Conservation (phyloP, 2,329 filamentous ascomycete species). For the Pseudogymnoascus sp. region DNA sequence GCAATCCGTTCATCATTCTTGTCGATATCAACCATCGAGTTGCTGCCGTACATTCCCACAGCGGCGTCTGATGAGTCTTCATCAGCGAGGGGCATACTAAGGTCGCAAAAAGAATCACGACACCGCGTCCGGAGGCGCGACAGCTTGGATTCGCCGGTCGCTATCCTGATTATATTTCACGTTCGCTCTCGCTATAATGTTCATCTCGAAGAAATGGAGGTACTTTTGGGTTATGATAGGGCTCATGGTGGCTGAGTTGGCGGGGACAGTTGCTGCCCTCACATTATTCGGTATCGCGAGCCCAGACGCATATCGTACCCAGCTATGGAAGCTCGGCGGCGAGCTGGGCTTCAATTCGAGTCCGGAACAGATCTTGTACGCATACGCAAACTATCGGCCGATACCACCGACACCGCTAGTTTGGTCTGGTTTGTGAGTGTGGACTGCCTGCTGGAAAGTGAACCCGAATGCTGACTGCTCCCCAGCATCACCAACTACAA, state of each 20-base stretch:
- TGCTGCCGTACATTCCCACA: conserved; percentile 3
- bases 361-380: conserved; percentile 62
- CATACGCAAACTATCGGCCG: conserved; percentile 63
- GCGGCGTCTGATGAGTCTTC: conserved; percentile 9
- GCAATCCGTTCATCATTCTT: background rate
- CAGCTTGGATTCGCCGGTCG: background rate
- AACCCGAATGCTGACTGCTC: conserved; percentile 17
- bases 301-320: conserved; percentile 65
- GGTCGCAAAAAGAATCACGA: conserved; percentile 7
- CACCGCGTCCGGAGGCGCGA: background rate
- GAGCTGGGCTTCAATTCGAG: conserved; percentile 69
- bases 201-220: conserved; percentile 42
- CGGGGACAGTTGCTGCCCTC: conserved; percentile 57
- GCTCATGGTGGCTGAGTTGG: conserved; percentile 60
- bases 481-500: conserved; percentile 67
- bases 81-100: conserved; percentile 2
- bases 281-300: conserved; percentile 68
- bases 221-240: conserved; percentile 39
- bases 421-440: conserved; percentile 65
- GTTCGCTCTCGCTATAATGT: conserved; percentile 5
- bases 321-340: conserved; percentile 66
- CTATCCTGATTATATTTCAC: background rate
- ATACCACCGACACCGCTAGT: conserved; percentile 59
- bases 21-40: background rate
- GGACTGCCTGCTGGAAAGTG: background rate